A percentile compares a stretch with the other conserved stretches of the same genome.
Evolutionary conservation across 2,329 filamentous ascomycete genomes (phyloP).

Genomic region (Claviceps sorghi): DNA sequence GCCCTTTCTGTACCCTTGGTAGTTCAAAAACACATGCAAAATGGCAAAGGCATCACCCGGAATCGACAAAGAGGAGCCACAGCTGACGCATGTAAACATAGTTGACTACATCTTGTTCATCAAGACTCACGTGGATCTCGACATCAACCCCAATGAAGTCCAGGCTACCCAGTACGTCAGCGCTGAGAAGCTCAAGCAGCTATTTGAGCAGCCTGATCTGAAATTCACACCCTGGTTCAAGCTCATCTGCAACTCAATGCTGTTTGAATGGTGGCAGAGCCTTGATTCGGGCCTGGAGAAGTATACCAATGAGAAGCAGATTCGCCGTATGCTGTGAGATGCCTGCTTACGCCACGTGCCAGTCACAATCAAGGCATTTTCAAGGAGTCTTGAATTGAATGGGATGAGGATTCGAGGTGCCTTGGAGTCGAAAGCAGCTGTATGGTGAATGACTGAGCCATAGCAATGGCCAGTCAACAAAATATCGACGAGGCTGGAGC

Average conservation of each 20-base stretch:
- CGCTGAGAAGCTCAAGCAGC: slow-evolving; percentile 64
- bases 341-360: background rate
- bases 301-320: slow-evolving; percentile 73
- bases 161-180: slow-evolving; percentile 73
- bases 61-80: background rate
- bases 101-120: slow-evolving; percentile 99
- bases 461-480: background rate
- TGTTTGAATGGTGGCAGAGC: slow-evolving; percentile 94
- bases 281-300: slow-evolving; percentile 69
- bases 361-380: background rate
- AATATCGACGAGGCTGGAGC: background rate
- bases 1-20: background rate
- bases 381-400: background rate
- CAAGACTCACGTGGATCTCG: slow-evolving; percentile 75
- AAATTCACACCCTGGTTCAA: slow-evolving; percentile 99
- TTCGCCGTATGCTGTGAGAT: slow-evolving; percentile 57
- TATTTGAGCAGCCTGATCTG: slow-evolving; percentile 67
- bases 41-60: no score
- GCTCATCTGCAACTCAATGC: slow-evolving; percentile 93
- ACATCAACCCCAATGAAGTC: slow-evolving; percentile 78
- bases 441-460: background rate
- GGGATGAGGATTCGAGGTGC: background rate
- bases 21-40: background rate
- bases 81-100: slow-evolving; percentile 18
- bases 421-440: background rate